Conservation (phyloP, 352 stramenopile genomes). For the Pythium phragmitis region DNA sequence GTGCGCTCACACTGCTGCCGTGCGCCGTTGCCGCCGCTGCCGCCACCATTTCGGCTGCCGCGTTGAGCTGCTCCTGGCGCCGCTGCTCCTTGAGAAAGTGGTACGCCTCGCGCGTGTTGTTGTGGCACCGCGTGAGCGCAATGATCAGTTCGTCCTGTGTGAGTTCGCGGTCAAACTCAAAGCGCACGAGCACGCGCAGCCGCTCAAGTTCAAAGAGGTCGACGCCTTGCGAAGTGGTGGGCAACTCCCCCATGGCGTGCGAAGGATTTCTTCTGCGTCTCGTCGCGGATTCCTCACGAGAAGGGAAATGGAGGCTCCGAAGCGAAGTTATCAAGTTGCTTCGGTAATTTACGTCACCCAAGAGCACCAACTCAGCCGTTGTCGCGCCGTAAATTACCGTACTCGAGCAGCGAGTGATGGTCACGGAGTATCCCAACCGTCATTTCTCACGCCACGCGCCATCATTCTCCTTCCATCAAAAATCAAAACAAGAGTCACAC, state of each 20-base stretch:
- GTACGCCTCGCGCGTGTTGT: slow-evolving; percentile 49
- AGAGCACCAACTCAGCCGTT: neutral
- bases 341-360: slow-evolving; percentile 5
- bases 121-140: slow-evolving; percentile 43
- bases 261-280: slow-evolving; percentile 6
- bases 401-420: slow-evolving; percentile 10
- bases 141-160: slow-evolving; percentile 44
- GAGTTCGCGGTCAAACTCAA: slow-evolving; percentile 57
- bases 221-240: slow-evolving; percentile 29
- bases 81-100: slow-evolving; percentile 46
- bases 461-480: slow-evolving; percentile 10
- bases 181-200: slow-evolving; percentile 54
- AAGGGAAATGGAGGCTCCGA: neutral
- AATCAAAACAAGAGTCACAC: neutral
- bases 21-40: slow-evolving; percentile 2
- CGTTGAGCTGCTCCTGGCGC: slow-evolving; percentile 18
- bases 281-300: slow-evolving; percentile 4
- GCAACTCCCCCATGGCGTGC: slow-evolving; percentile 23
- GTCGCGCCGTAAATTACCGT: slow-evolving; percentile 8
- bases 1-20: neutral
- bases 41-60: slow-evolving; percentile 13
- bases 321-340: neutral
- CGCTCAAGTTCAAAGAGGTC: slow-evolving; percentile 52
- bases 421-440: slow-evolving; percentile 2
- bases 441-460: neutral